These are phyloP conservation scores for Leccinum variicolor DNA, from an alignment of 768 basidiomycete genomes.

Conservation along the genomic window DNA sequence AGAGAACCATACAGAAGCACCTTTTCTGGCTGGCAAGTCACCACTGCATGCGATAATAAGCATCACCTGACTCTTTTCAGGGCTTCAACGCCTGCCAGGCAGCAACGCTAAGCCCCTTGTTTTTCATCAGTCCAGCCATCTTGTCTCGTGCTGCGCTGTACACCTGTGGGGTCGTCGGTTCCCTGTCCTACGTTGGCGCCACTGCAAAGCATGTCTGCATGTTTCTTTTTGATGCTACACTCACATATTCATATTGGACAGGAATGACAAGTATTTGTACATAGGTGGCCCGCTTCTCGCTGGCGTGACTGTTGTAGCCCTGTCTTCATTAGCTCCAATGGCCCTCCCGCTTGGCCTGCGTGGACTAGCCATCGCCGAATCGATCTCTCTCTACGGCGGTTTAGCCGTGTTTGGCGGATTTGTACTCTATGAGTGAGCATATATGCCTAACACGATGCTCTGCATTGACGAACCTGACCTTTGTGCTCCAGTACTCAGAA, in stretches of 20 bases:
- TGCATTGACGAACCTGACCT: neutral
- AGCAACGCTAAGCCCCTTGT: conserved; percentile 82
- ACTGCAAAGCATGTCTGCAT: conserved; percentile 63
- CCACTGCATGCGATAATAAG: neutral
- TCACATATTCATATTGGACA: conserved; percentile 16
- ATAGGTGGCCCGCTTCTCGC: conserved; percentile 87
- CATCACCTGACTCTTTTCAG: conserved; percentile 32
- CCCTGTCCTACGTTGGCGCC: conserved; percentile 83
- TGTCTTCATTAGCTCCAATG: conserved; percentile 86
- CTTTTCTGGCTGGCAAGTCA: conserved; percentile 70
- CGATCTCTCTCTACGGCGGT: conserved; percentile 82
- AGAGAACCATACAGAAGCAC: conserved; percentile 74
- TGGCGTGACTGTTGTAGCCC: conserved; percentile 83
- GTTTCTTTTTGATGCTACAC: neutral
- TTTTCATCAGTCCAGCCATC: conserved; percentile 83
- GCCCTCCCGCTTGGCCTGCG: conserved; percentile 81
- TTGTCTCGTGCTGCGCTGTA: conserved; percentile 86
- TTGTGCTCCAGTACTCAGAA: conserved; percentile 62
- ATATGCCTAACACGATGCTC: neutral
- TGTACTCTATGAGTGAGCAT: conserved; percentile 79
- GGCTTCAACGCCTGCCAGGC: conserved; percentile 87
- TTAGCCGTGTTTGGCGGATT: conserved; percentile 86
- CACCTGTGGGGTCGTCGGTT: conserved; percentile 82
- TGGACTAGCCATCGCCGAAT: conserved; percentile 70
- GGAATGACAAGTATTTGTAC: conserved; percentile 80